phyloP scores from a whole-genome alignment of 2,329 filamentous ascomycete genomes.

The Plectosphaerella cucumerina region DNA sequence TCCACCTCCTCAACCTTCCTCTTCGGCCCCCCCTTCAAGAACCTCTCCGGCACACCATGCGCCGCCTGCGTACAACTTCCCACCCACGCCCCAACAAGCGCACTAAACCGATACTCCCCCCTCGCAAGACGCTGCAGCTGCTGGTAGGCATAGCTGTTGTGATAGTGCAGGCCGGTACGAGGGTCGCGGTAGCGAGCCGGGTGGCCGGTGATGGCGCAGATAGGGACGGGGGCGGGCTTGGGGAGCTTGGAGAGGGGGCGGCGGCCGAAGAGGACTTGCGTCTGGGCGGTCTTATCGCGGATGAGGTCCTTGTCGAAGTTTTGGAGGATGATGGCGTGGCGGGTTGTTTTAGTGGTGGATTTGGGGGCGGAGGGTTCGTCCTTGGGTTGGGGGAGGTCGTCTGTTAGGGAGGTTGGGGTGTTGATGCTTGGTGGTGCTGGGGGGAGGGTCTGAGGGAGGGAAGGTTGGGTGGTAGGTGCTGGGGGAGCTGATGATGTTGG shows the following conservation, averaged over 20 bases:
- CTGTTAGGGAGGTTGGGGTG: neutral
- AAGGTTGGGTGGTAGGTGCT: slow-evolving; percentile 14
- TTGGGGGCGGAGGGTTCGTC: slow-evolving; percentile 4
- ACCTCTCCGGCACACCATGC: slow-evolving; percentile 75
- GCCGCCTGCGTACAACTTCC: slow-evolving; percentile 63
- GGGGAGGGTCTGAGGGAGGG: neutral
- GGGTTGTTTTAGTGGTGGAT: slow-evolving; percentile 36
- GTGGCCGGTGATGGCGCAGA: slow-evolving; percentile 80
- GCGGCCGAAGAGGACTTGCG: slow-evolving; percentile 50
- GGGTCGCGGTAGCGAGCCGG: slow-evolving; percentile 83
- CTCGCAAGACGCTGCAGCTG: slow-evolving; percentile 71
- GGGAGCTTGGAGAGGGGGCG: slow-evolving; percentile 53
- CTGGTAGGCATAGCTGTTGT: slow-evolving; percentile 73
- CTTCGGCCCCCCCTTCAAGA: slow-evolving; percentile 36
- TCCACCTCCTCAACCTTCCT: slow-evolving; percentile 8
- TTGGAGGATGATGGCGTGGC: slow-evolving; percentile 55
- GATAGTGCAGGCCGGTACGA: slow-evolving; percentile 76
- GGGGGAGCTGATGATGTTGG: slow-evolving; percentile 7
- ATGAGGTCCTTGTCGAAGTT: slow-evolving; percentile 55
- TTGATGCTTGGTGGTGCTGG: neutral
- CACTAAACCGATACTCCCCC: slow-evolving; percentile 80
- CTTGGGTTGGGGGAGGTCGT: slow-evolving; percentile 3
- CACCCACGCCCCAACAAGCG: slow-evolving; percentile 76
- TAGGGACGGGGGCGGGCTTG: slow-evolving; percentile 46
- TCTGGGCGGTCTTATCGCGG: slow-evolving; percentile 53